phyloP scores from a whole-genome alignment of 1,139 yeast genomes.

The Lodderomyces jiufengensis region DNA sequence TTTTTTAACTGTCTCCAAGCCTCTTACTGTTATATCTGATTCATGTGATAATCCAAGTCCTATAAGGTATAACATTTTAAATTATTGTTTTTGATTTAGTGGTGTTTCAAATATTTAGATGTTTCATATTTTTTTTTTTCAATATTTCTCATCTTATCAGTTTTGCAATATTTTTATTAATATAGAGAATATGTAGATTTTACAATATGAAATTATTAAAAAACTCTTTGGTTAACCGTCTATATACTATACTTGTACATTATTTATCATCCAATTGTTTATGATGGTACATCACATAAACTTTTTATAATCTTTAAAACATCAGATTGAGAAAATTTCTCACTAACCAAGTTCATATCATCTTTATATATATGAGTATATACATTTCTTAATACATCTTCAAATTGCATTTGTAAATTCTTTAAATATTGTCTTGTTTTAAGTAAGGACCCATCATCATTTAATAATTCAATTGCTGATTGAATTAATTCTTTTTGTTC shows the following conservation, averaged over 20 bases:
- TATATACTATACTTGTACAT: no score
- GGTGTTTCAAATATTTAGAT: not conserved
- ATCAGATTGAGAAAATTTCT: no score
- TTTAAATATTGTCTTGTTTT: constrained; percentile 16
- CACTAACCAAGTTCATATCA: no score
- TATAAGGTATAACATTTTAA: constrained; percentile 74
- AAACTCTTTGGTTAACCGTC: no score
- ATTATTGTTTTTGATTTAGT: not conserved
- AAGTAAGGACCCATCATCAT: not conserved
- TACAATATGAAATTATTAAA: no score
- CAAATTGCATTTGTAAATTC: constrained; percentile 9
- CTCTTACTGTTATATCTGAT: constrained; percentile 90
- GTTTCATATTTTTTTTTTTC: constrained; percentile 2
- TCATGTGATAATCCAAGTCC: constrained; percentile 91
- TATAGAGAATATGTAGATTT: no score
- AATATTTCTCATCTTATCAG: not conserved
- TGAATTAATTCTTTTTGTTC: constrained; percentile 16
- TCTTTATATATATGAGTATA: no score
- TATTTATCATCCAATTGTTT: no score
- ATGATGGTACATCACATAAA: no score
- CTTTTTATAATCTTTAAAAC: no score
- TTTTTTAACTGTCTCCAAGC: constrained; percentile 75
- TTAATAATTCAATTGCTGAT: not conserved
- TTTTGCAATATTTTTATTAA: no score
- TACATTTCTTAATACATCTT: no score